A percentile compares a stretch with the other conserved stretches of the same genome.
These are phyloP conservation scores for Anthracocystis panici-leucophaei DNA, from an alignment of 1,284 basidiomycete genomes.

Conservation along the genomic window DNA sequence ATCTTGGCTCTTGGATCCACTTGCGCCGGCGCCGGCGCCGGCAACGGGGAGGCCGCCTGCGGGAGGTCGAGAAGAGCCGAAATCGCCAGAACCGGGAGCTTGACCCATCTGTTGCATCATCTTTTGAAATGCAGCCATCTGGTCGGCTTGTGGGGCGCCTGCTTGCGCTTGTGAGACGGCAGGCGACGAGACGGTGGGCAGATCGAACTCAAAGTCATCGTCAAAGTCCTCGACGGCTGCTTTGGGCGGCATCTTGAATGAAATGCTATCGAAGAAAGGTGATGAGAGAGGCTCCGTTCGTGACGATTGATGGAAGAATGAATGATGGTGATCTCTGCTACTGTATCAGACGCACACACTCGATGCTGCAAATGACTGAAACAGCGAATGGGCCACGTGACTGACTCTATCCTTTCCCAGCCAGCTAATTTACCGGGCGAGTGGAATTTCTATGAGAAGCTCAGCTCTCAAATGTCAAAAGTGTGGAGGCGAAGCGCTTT, in stretches of 20 bases:
- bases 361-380: conserved; percentile 24
- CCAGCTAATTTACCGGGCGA: conserved; percentile 24
- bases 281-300: not conserved
- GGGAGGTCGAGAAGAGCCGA: conserved; percentile 33
- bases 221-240: conserved; percentile 67
- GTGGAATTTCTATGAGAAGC: conserved; percentile 24
- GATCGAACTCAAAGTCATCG: conserved; percentile 68
- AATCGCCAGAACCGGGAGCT: conserved; percentile 41
- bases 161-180: conserved; percentile 33
- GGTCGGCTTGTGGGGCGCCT: conserved; percentile 42
- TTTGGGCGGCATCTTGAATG: conserved; percentile 51
- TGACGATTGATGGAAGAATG: not conserved
- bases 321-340: not conserved
- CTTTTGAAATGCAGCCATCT: conserved; percentile 59
- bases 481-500: conserved; percentile 20
- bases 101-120: conserved; percentile 65
- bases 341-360: conserved; percentile 1
- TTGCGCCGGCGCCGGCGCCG: conserved; percentile 17
- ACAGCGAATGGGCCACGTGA: conserved; percentile 26
- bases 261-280: not conserved
- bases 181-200: conserved; percentile 55
- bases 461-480: not conserved
- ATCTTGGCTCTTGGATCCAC: conserved; percentile 32
- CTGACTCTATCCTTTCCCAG: not conserved
- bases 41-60: conserved; percentile 8